A percentile compares a stretch with the other conserved stretches of the same genome.
Conservation (phyloP, 2,329 filamentous ascomycete genomes). For the Scedosporium apiospermum region DNA sequence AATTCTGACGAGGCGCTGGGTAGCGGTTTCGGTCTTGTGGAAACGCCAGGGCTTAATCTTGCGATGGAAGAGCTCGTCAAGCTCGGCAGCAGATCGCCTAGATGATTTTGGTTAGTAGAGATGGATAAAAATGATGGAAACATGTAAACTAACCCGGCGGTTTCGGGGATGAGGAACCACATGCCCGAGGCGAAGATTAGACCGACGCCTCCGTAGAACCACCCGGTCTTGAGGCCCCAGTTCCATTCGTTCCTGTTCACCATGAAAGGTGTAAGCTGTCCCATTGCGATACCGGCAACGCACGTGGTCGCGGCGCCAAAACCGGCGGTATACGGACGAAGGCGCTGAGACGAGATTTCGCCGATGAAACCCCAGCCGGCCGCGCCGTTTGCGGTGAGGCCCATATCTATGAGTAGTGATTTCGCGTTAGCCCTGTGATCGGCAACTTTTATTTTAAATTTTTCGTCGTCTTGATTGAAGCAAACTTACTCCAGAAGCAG, state of each 20-base stretch:
- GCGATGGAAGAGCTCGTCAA: conserved; percentile 19
- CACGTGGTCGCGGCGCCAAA: conserved; percentile 18
- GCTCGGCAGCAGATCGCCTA: conserved; percentile 15
- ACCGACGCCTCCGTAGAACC: conserved; percentile 18
- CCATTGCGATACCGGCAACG: conserved; percentile 16
- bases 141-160: conserved; percentile 8
- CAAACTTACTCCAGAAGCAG: conserved; percentile 15
- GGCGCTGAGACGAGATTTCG: conserved; percentile 25
- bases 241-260: conserved; percentile 20
- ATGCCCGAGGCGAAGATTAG: conserved; percentile 11
- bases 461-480: too few relatives aligned
- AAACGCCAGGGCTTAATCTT: conserved; percentile 18
- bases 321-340: conserved; percentile 22
- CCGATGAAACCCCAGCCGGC: conserved; percentile 20
- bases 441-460: too few relatives aligned
- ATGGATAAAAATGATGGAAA: background rate
- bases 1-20: conserved; percentile 5
- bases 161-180: conserved; percentile 13
- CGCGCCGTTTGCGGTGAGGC: conserved; percentile 16
- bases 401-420: conserved; percentile 15
- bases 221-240: conserved; percentile 22
- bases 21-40: conserved; percentile 10
- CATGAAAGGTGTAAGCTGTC: conserved; percentile 21
- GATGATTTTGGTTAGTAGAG: background rate
- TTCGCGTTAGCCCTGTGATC: too few relatives aligned